Conservation (phyloP, 805 yeast species). For the Wickerhamiella lipophila region DNA sequence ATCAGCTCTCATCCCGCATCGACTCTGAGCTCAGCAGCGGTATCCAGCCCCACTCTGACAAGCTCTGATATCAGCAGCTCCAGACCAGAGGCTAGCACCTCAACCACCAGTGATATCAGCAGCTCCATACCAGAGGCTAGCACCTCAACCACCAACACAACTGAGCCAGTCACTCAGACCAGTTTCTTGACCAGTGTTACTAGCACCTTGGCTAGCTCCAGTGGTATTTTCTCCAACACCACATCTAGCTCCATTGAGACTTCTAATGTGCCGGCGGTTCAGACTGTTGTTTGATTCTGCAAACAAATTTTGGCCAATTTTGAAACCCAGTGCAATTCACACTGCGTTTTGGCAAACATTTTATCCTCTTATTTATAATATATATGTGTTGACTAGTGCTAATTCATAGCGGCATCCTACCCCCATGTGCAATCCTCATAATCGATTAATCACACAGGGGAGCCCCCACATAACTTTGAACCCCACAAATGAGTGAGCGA, state of each 20-base stretch:
- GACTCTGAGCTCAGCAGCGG: neutral
- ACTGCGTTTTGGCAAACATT: neutral
- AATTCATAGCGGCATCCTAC: no score
- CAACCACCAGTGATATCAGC: constrained; percentile 8
- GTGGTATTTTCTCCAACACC: neutral
- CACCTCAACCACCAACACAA: constrained; percentile 7
- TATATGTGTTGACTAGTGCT: no score
- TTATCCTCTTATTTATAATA: neutral
- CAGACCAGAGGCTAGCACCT: constrained; percentile 3
- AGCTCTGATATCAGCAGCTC: constrained; percentile 6
- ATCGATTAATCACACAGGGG: neutral
- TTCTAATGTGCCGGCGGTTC: neutral
- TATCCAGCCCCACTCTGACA: neutral
- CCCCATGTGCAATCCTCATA: neutral
- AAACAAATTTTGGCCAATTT: neutral
- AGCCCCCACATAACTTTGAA: neutral
- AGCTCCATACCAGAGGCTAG: constrained; percentile 1
- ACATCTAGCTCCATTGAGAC: constrained; percentile 2
- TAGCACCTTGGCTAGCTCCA: neutral
- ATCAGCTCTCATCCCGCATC: constrained; percentile 1
- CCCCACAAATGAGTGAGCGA: neutral
- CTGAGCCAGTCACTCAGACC: neutral
- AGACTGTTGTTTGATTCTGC: neutral
- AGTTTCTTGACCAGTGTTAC: neutral
- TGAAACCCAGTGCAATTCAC: neutral